These are phyloP conservation scores for Byssothecium circinans DNA, from an alignment of 2,329 filamentous ascomycete species.

Conservation along the genomic window DNA sequence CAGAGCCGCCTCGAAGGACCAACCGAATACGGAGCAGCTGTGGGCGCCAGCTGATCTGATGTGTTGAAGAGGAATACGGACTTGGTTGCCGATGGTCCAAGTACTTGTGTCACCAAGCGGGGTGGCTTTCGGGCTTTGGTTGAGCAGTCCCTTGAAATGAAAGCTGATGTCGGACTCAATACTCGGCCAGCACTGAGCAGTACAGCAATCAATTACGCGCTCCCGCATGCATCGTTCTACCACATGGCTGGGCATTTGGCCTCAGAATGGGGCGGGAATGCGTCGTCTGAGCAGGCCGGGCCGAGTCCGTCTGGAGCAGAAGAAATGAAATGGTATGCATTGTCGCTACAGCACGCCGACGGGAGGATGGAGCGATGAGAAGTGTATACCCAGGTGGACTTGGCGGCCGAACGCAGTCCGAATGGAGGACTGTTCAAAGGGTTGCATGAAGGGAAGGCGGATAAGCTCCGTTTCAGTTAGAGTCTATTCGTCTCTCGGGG, in stretches of 20 bases:
- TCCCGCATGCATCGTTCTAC: not conserved
- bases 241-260: constrained; percentile 1
- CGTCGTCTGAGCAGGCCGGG: not conserved
- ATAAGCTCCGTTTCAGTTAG: constrained; percentile 15
- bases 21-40: constrained; percentile 1
- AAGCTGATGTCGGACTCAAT: constrained; percentile 13
- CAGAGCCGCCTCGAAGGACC: constrained; percentile 1
- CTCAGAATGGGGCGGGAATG: constrained; percentile 6
- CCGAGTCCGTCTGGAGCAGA: not conserved
- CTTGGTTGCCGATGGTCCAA: constrained; percentile 8
- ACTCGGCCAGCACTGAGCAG: constrained; percentile 5
- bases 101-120: constrained; percentile 8
- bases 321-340: not conserved
- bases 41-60: not conserved
- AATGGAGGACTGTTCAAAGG: not conserved
- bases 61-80: constrained; percentile 1
- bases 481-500: constrained; percentile 21
- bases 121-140: constrained; percentile 5
- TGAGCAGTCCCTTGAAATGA: constrained; percentile 3
- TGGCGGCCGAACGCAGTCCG: constrained; percentile 4
- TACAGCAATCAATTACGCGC: constrained; percentile 8
- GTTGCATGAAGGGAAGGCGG: constrained; percentile 2
- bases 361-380: not conserved
- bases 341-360: not conserved
- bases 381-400: constrained; percentile 1